Evolutionary conservation across 176 grass and related monocot species (phyloP).

Genomic region (Ananas comosus): DNA sequence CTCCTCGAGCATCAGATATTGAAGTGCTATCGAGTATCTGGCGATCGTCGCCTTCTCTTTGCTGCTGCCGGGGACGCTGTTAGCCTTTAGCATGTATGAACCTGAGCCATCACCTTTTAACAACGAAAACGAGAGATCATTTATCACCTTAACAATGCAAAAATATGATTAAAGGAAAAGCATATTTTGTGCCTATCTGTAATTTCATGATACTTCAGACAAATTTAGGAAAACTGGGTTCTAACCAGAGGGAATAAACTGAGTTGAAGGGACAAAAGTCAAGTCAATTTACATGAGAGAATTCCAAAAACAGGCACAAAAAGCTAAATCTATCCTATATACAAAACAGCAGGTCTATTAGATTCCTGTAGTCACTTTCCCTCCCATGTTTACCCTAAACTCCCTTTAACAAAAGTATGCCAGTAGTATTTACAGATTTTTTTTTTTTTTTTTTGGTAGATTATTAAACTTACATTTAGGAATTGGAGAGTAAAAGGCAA

Average conservation of each 20-base stretch:
- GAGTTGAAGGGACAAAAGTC: not conserved
- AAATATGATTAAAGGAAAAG: not conserved
- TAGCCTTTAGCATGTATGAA: slow-evolving; percentile 48
- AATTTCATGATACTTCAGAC: not conserved
- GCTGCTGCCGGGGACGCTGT: slow-evolving; percentile 22
- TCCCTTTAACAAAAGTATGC: no score
- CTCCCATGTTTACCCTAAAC: no score
- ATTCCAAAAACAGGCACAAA: not conserved
- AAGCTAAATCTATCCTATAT: not conserved
- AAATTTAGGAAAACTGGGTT: no score
- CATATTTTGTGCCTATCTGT: not conserved
- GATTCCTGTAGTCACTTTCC: not conserved
- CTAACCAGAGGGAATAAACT: not conserved
- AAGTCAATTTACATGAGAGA: not conserved
- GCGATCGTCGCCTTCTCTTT: slow-evolving; percentile 39
- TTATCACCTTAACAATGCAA: slow-evolving; percentile 17
- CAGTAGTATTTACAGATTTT: no score
- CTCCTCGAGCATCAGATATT: slow-evolving; percentile 61
- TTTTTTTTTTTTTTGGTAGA: no score
- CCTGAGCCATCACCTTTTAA: slow-evolving; percentile 37
- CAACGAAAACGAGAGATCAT: not conserved
- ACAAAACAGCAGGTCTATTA: not conserved
- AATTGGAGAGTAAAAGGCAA: no score
- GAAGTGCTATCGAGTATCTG: slow-evolving; percentile 75
- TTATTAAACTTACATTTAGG: no score